Evolutionary conservation across 768 basidiomycete genomes (phyloP).

Genomic region (Hortiboletus flavorubellus): DNA sequence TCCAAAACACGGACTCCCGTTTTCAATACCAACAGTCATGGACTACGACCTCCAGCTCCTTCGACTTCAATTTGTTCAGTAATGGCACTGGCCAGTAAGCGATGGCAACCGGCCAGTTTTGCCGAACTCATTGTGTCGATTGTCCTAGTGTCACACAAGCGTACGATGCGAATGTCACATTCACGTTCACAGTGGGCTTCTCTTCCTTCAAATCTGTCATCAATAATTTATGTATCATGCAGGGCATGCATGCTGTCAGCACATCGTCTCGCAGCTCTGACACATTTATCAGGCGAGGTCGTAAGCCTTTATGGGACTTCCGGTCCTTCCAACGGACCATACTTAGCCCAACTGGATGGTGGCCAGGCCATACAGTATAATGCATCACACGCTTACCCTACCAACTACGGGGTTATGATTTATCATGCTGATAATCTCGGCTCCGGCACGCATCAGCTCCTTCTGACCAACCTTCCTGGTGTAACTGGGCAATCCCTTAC

Average conservation of each 20-base stretch:
- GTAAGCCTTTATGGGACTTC: constrained; percentile 45
- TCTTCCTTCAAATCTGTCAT: background rate
- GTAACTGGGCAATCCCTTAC: constrained; percentile 19
- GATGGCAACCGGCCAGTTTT: background rate
- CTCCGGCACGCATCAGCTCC: constrained; percentile 35
- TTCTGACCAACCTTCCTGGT: constrained; percentile 32
- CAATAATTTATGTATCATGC: constrained; percentile 1
- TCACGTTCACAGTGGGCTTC: constrained; percentile 39
- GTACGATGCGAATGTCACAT: constrained; percentile 33
- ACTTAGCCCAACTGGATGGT: constrained; percentile 37
- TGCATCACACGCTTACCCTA: constrained; percentile 15
- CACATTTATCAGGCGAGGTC: constrained; percentile 34
- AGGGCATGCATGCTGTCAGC: constrained; percentile 19
- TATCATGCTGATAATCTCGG: constrained; percentile 40
- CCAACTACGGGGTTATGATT: constrained; percentile 29
- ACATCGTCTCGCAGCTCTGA: background rate
- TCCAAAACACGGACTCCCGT: constrained; percentile 38
- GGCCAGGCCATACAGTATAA: constrained; percentile 20
- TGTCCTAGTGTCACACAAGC: constrained; percentile 33
- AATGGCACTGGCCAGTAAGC: constrained; percentile 44
- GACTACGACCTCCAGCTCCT: constrained; percentile 27
- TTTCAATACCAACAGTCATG: constrained; percentile 42
- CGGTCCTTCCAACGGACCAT: constrained; percentile 35
- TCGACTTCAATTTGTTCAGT: constrained; percentile 37
- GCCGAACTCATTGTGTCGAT: background rate